These are phyloP conservation scores for Glycine soja DNA, from an alignment of 306 rosid genomes.

Conservation along the genomic window DNA sequence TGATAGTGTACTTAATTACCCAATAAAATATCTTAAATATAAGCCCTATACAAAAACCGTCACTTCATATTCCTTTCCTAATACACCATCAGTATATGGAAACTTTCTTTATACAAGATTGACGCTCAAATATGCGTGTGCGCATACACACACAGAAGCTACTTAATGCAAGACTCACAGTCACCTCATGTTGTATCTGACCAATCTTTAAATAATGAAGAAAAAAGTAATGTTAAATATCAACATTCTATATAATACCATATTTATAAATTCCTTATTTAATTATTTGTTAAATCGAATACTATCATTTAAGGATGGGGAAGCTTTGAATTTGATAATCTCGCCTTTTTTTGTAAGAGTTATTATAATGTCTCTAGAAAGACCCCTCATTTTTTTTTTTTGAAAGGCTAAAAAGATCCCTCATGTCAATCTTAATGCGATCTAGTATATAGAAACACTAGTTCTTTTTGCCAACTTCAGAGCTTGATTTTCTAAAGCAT, in stretches of 20 bases:
- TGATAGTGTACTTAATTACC: not conserved
- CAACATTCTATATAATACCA: not conserved
- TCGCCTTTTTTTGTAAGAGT: not conserved
- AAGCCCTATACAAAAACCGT: not conserved
- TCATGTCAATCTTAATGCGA: not conserved
- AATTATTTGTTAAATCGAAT: not conserved
- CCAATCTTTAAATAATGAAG: not conserved
- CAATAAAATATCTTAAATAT: not conserved
- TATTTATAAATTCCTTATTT: not conserved
- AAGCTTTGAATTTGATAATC: not conserved
- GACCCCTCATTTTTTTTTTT: too few relatives aligned
- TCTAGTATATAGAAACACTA: not conserved
- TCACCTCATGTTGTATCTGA: not conserved
- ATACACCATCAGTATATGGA: not conserved
- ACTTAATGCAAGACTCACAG: not conserved
- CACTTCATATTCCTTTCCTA: not conserved
- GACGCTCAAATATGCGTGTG: not conserved
- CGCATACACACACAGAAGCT: not conserved
- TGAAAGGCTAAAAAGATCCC: not conserved
- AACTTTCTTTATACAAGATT: not conserved
- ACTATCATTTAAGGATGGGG: not conserved
- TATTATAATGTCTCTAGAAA: not conserved
- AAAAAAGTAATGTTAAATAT: not conserved
- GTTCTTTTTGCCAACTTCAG: slow-evolving; percentile 1
- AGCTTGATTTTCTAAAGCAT: not conserved